phyloP scores from a whole-genome alignment of 768 basidiomycete species.

The Glaciozyma martinii region DNA sequence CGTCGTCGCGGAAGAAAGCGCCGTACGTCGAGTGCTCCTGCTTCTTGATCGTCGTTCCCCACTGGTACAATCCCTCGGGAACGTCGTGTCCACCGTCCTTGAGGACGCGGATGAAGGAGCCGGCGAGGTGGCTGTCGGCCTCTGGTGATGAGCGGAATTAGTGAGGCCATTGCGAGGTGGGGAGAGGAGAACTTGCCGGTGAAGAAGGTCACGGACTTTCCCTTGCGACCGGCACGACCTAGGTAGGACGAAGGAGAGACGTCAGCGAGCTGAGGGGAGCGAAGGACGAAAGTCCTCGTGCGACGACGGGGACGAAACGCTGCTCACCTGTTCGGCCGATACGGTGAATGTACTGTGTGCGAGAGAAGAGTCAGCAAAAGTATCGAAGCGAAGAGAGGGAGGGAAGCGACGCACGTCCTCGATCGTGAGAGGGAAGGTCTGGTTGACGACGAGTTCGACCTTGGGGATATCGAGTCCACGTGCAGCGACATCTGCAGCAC shows the following conservation, averaged over 20 bases:
- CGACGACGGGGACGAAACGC: conserved; percentile 41
- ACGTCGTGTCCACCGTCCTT: conserved; percentile 72
- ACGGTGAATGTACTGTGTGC: conserved; percentile 48
- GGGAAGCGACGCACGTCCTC: conserved; percentile 61
- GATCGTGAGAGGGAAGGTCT: conserved; percentile 70
- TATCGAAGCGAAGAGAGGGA: conserved; percentile 11
- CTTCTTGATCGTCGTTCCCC: conserved; percentile 85
- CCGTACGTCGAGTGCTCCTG: conserved; percentile 54
- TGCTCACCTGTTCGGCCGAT: conserved; percentile 59
- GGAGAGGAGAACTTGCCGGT: conserved; percentile 46
- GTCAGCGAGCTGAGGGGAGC: too few relatives aligned
- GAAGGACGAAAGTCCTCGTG: conserved; percentile 47
- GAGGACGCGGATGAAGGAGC: conserved; percentile 84
- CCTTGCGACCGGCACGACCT: conserved; percentile 74
- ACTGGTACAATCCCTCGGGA: conserved; percentile 53
- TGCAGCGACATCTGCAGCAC: conserved; percentile 73
- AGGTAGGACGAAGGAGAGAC: too few relatives aligned
- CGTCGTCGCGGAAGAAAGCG: conserved; percentile 45
- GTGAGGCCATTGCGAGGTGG: background rate
- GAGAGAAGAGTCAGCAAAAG: conserved; percentile 3
- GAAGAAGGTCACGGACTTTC: conserved; percentile 93
- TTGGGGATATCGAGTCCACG: conserved; percentile 95
- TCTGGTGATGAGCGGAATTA: background rate
- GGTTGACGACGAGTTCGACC: conserved; percentile 70
- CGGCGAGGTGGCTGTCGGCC: conserved; percentile 47